Evolutionary conservation across 805 yeast species (phyloP).

Genomic region (Metschnikowia bowlesiae): DNA sequence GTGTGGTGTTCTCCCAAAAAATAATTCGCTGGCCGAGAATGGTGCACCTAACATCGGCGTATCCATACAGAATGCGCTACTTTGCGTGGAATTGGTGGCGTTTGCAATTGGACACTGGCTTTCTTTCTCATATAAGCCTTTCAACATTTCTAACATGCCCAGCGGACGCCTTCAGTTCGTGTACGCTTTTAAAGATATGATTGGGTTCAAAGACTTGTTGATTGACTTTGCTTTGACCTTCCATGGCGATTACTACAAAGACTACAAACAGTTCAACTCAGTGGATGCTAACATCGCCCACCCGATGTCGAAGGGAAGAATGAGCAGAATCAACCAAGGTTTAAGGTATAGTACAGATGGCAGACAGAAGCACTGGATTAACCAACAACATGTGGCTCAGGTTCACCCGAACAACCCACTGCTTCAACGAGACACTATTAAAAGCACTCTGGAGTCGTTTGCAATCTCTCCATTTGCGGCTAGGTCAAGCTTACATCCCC

Average conservation of each 20-base stretch:
- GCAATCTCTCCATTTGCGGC: slow-evolving; percentile 14
- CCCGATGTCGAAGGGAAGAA: slow-evolving; percentile 58
- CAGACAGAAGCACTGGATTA: slow-evolving; percentile 76
- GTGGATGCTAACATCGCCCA: slow-evolving; percentile 66
- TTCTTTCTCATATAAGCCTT: slow-evolving; percentile 78
- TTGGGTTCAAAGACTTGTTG: slow-evolving; percentile 71
- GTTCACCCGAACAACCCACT: slow-evolving; percentile 5
- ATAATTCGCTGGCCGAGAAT: slow-evolving; percentile 20
- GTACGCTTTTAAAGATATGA: slow-evolving; percentile 70
- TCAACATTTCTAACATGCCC: slow-evolving; percentile 55
- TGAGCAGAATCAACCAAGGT: slow-evolving; percentile 76
- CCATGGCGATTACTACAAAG: slow-evolving; percentile 65
- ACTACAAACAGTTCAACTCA: slow-evolving; percentile 79
- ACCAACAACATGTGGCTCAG: slow-evolving; percentile 12
- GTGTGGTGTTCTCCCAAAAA: slow-evolving; percentile 41
- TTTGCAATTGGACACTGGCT: slow-evolving; percentile 87
- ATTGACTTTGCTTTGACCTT: slow-evolving; percentile 72
- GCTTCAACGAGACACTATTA: slow-evolving; percentile 11
- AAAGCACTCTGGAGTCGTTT: slow-evolving; percentile 27
- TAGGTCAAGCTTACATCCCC: slow-evolving; percentile 5
- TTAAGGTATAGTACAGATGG: slow-evolving; percentile 78
- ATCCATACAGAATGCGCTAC: slow-evolving; percentile 68
- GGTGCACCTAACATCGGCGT: slow-evolving; percentile 43
- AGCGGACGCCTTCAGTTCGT: slow-evolving; percentile 59
- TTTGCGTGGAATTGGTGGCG: slow-evolving; percentile 79